phyloP scores from a whole-genome alignment of 192 early-diverging fungal genomes.

The Geranomyces variabilis region DNA sequence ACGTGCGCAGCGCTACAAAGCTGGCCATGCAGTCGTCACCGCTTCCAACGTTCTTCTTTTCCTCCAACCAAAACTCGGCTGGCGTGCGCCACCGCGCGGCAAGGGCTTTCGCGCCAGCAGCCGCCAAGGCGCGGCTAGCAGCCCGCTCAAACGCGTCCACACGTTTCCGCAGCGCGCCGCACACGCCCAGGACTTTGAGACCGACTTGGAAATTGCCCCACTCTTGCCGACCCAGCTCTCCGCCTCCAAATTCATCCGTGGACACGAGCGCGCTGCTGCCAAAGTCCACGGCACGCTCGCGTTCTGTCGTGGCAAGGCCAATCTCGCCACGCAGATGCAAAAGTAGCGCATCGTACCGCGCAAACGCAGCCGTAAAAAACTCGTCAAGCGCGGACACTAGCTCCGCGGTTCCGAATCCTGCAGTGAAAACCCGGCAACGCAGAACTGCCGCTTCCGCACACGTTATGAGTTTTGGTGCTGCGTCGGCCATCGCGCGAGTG shows the following conservation, averaged over 20 bases:
- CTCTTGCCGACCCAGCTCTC: conserved; percentile 54
- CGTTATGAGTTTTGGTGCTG: conserved; percentile 48
- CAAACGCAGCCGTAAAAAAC: conserved; percentile 53
- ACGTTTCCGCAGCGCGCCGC: conserved; percentile 44
- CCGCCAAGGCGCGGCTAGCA: conserved; percentile 19
- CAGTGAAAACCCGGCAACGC: conserved; percentile 63
- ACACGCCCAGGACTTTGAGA: conserved; percentile 62
- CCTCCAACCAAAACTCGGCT: conserved; percentile 18
- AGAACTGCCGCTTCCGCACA: conserved; percentile 47
- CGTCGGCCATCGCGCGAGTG: conserved; percentile 52
- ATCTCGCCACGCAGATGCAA: conserved; percentile 42
- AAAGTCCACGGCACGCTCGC: conserved; percentile 22
- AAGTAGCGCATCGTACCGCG: conserved; percentile 48
- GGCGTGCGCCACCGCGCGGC: conserved; percentile 1
- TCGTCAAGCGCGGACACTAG: conserved; percentile 55
- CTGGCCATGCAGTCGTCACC: conserved; percentile 42
- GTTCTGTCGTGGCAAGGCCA: conserved; percentile 34
- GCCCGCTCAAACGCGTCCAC: conserved; percentile 46
- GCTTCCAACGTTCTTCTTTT: conserved; percentile 19
- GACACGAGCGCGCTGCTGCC: conserved; percentile 26
- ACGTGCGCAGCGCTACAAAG: conserved; percentile 48
- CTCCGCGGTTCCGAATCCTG: conserved; percentile 63
- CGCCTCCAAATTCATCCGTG: conserved; percentile 48
- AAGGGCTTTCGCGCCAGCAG: neutral
- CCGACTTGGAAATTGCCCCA: conserved; percentile 70